These are phyloP conservation scores for Zelonia costaricensis DNA, from an alignment of 208 protist species.

Conservation along the genomic window DNA sequence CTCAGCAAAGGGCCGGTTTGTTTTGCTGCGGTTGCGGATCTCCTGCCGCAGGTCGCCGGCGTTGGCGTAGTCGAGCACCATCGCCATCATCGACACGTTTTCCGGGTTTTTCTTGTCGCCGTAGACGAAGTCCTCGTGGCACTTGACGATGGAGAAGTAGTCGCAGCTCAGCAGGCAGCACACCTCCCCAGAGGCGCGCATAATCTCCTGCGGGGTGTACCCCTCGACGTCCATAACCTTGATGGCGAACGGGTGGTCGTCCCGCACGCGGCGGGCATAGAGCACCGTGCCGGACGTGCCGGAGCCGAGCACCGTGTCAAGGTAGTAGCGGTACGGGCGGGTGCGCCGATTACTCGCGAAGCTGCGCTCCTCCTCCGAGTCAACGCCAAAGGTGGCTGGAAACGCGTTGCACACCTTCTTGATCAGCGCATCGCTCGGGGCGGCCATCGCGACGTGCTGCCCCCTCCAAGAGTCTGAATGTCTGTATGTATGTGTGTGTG, in stretches of 20 bases:
- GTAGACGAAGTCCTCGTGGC: conserved; percentile 61
- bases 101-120: conserved; percentile 40
- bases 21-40: conserved; percentile 39
- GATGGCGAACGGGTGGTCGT: conserved; percentile 46
- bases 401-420: conserved; percentile 41
- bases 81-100: conserved; percentile 50
- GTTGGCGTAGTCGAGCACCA: conserved; percentile 84
- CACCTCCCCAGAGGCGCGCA: conserved; percentile 52
- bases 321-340: conserved; percentile 48
- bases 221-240: conserved; percentile 65
- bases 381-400: conserved; percentile 34
- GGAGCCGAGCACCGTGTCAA: conserved; percentile 50
- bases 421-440: conserved; percentile 35
- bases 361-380: conserved; percentile 21
- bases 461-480: too few relatives aligned
- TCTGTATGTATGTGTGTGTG: too few relatives aligned
- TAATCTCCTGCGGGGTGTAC: conserved; percentile 63
- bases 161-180: conserved; percentile 65
- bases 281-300: conserved; percentile 42
- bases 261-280: conserved; percentile 44
- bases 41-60: conserved; percentile 71
- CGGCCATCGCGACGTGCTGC: conserved; percentile 15
- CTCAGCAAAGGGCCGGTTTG: conserved; percentile 35
- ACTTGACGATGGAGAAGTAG: conserved; percentile 83
- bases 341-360: background rate